Conservation (phyloP, 768 basidiomycete species). For the Lactarius pseudohatsudake region DNA sequence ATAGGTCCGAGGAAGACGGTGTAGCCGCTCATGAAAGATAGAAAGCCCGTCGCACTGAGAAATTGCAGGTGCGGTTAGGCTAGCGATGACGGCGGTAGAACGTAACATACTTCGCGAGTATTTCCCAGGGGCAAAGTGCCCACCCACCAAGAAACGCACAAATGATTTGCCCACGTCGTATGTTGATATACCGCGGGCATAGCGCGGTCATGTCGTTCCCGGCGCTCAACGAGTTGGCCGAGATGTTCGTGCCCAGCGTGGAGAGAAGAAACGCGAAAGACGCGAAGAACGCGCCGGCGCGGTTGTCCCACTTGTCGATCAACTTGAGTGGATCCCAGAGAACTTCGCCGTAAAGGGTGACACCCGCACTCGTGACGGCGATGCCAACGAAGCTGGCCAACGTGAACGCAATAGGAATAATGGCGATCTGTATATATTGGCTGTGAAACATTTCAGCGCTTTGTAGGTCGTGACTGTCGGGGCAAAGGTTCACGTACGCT, state of each 20-base stretch:
- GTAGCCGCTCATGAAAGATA: constrained; percentile 80
- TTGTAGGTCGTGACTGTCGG: not conserved
- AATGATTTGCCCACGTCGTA: constrained; percentile 69
- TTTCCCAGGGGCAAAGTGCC: constrained; percentile 87
- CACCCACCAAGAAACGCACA: constrained; percentile 84
- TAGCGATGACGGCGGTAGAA: constrained; percentile 25
- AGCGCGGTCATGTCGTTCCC: constrained; percentile 87
- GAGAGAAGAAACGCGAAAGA: constrained; percentile 72
- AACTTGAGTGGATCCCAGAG: constrained; percentile 76
- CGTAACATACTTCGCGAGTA: constrained; percentile 52
- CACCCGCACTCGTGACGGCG: constrained; percentile 75
- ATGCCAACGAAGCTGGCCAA: constrained; percentile 78
- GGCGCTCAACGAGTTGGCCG: constrained; percentile 73
- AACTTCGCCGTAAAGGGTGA: constrained; percentile 62
- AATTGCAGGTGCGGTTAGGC: not conserved
- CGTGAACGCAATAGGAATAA: constrained; percentile 78
- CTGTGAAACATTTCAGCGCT: constrained; percentile 36
- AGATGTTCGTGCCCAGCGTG: constrained; percentile 64
- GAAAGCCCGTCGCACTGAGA: constrained; percentile 57
- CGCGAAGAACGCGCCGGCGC: constrained; percentile 83
- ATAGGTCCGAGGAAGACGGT: constrained; percentile 87
- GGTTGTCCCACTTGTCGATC: constrained; percentile 81
- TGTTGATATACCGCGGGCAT: constrained; percentile 75
- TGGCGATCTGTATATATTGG: constrained; percentile 70
- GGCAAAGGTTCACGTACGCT: constrained; percentile 44